phyloP scores from a whole-genome alignment of 495 filamentous ascomycete species.

The Hyaloscypha finlandica region DNA sequence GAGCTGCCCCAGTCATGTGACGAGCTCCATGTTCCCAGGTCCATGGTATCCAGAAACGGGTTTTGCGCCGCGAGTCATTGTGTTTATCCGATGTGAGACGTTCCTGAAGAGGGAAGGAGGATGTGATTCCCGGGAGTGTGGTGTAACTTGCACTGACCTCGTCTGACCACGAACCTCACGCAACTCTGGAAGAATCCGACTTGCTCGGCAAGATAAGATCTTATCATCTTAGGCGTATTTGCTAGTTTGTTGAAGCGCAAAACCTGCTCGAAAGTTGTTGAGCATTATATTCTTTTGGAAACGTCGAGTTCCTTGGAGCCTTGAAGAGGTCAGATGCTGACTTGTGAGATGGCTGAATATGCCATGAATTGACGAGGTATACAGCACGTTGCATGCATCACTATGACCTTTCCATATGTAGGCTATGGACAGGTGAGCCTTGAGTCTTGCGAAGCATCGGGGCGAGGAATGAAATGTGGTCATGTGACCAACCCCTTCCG shows the following conservation, averaged over 20 bases:
- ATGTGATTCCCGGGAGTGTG: not conserved
- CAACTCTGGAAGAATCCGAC: not conserved
- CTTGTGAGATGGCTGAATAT: no score
- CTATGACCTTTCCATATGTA: no score
- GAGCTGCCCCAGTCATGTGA: not conserved
- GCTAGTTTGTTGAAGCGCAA: not conserved
- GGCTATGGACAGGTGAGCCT: no score
- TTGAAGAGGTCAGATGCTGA: no score
- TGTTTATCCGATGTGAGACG: not conserved
- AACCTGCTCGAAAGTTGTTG: no score
- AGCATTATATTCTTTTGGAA: no score
- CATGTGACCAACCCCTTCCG: no score
- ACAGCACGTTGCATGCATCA: no score
- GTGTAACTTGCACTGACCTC: not conserved
- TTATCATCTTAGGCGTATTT: not conserved
- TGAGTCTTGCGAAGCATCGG: no score
- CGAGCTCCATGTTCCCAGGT: not conserved
- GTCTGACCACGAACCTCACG: not conserved
- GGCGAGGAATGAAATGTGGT: no score
- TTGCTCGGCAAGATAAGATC: constrained; percentile 1
- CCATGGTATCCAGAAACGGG: not conserved
- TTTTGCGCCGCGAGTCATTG: not conserved
- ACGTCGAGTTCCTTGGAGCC: no score
- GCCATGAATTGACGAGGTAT: no score
- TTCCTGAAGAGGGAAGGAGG: not conserved